Evolutionary conservation across 768 basidiomycete genomes (phyloP).

Genomic region (Collybiopsis confluens): DNA sequence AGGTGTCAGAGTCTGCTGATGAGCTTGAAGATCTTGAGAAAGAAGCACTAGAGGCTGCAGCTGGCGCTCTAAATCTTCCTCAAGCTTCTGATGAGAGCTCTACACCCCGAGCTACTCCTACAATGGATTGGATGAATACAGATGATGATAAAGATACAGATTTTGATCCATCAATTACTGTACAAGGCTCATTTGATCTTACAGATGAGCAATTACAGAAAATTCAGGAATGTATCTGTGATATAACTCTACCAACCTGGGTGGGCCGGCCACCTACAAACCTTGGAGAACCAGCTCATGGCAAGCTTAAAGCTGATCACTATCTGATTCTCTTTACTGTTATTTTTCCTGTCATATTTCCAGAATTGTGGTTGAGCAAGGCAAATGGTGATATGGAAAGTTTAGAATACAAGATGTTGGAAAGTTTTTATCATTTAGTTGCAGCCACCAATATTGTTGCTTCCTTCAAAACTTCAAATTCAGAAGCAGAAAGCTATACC

Average conservation of each 20-base stretch:
- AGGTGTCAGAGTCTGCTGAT: not conserved
- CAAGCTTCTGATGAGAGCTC: not conserved
- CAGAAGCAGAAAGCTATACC: conserved; percentile 7
- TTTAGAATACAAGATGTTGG: not conserved
- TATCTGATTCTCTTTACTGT: conserved; percentile 11
- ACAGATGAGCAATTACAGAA: not conserved
- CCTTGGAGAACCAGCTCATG: conserved; percentile 14
- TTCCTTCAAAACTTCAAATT: conserved; percentile 10
- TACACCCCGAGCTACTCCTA: too few relatives aligned
- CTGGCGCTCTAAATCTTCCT: not conserved
- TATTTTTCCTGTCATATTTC: conserved; percentile 11
- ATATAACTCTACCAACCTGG: conserved; percentile 13
- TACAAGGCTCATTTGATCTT: not conserved
- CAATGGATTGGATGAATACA: not conserved
- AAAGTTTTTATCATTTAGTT: conserved; percentile 9
- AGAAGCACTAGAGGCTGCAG: not conserved
- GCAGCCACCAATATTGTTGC: conserved; percentile 9
- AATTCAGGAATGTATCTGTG: conserved; percentile 1
- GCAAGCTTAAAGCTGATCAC: conserved; percentile 17
- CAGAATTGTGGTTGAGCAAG: conserved; percentile 3
- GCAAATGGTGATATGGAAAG: not conserved
- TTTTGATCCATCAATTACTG: not conserved
- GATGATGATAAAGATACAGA: not conserved
- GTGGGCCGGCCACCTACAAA: conserved; percentile 13
- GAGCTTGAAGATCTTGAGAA: not conserved